Evolutionary conservation across 1,139 yeast species (phyloP), one percentile per base, ranked within the genome.

Genomic region (Pichia sp.): DNA sequence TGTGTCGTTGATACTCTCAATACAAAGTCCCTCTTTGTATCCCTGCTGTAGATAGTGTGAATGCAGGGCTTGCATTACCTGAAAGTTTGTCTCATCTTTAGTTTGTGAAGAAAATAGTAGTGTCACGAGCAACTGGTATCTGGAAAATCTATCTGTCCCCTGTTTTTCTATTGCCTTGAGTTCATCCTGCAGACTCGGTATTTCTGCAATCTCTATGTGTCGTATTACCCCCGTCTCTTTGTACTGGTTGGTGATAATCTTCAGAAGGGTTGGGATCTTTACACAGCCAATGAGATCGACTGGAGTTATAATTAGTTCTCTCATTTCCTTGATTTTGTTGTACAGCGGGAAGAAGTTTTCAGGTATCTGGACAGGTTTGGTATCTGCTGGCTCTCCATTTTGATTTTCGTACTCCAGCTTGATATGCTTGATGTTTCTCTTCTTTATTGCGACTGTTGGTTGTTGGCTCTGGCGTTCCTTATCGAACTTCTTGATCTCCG

Each of bases 261-360:
- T 60, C 31, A 75, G 68, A 2, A 75, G 72, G 46, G 76, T 74
- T 0, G 96, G 93, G 50, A 90, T 78, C 51, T 84, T 74, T 49
- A 87, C 93, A 69, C 97, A 90, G 2, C 97, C 97, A 80, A 89
- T 85, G 0, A 84, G 77, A 67, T 92, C 98, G 1, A 92, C 97
- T 0, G 97, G 97, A 0, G 97, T 84, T 17, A 73, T 68, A 31
- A 85, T 76, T 55, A 76, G 74, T 8, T 78, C 64, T 58, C 97
- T 74, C 92, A 89, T 86, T 33, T 70, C 71, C 48, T 84, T 84
- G 45, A 90, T 78, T 52, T 76, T 80, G 48, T 81, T 74, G 64
- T 88, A 87, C 27, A 88, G 77, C 2, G 76, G 74, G 50, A 71
- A 66, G 74, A 85, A 85, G 59, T 76, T 74, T 42, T 68, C 64